These are phyloP conservation scores for Kuraishia ogatae DNA, from an alignment of 805 yeast species.

Conservation along the genomic window DNA sequence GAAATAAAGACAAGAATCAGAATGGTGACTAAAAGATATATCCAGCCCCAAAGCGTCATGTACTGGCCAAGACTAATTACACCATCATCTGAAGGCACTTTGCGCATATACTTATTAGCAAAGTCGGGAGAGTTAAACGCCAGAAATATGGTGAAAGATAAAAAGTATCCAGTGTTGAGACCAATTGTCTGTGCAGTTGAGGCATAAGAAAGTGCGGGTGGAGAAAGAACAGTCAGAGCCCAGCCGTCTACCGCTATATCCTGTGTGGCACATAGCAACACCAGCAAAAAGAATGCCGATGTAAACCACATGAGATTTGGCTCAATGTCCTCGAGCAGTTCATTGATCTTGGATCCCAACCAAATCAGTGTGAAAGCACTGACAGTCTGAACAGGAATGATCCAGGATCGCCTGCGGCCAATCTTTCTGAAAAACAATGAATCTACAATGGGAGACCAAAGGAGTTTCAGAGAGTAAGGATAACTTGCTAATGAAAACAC, in stretches of 20 bases:
- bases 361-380: constrained; percentile 59
- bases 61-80: constrained; percentile 67
- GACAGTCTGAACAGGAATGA: constrained; percentile 82
- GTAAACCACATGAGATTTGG: constrained; percentile 52
- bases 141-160: constrained; percentile 83
- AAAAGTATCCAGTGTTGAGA: constrained; percentile 84
- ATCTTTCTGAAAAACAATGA: constrained; percentile 58
- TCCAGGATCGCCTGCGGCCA: constrained; percentile 91
- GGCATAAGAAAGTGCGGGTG: constrained; percentile 77
- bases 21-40: constrained; percentile 60
- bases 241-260: constrained; percentile 99
- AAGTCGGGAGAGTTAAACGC: constrained; percentile 90
- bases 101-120: constrained; percentile 75
- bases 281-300: constrained; percentile 61
- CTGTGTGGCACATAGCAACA: constrained; percentile 91
- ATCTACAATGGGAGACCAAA: constrained; percentile 97
- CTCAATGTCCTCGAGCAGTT: constrained; percentile 40
- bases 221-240: constrained; percentile 85
- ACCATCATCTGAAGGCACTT: constrained; percentile 52
- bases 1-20: constrained; percentile 49
- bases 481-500: constrained; percentile 86
- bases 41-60: constrained; percentile 67
- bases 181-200: constrained; percentile 98
- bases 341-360: constrained; percentile 53
- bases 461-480: constrained; percentile 84